These are phyloP conservation scores for Tulasnella sp. DNA, from an alignment of 768 basidiomycete species.

Conservation along the genomic window DNA sequence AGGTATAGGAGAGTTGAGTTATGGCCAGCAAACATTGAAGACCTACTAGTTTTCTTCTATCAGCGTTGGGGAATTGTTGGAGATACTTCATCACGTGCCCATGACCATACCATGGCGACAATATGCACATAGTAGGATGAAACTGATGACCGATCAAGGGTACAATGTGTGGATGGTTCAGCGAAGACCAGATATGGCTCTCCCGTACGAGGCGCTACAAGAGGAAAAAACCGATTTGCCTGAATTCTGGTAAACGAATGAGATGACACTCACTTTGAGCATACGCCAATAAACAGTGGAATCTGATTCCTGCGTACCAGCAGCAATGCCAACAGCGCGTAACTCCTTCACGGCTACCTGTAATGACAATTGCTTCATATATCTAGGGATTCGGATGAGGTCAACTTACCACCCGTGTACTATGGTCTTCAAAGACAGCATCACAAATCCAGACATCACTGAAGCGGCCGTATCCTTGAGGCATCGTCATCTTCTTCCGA, in stretches of 20 bases:
- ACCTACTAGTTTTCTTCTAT: slow-evolving; percentile 1
- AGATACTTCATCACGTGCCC: not conserved
- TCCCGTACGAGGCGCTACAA: not conserved
- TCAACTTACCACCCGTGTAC: too few relatives aligned
- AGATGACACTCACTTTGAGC: not conserved
- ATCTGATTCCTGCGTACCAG: too few relatives aligned
- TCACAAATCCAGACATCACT: too few relatives aligned
- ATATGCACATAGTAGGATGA: not conserved
- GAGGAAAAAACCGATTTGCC: not conserved
- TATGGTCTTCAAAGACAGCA: too few relatives aligned
- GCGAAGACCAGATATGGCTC: not conserved
- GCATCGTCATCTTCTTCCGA: too few relatives aligned
- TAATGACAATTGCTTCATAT: too few relatives aligned
- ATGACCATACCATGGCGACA: slow-evolving; percentile 7
- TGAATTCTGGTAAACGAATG: not conserved
- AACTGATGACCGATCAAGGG: not conserved
- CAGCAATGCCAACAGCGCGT: too few relatives aligned
- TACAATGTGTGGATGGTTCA: slow-evolving; percentile 6
- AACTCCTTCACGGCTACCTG: too few relatives aligned
- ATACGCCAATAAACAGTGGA: too few relatives aligned
- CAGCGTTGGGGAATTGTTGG: not conserved
- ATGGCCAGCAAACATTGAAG: not conserved
- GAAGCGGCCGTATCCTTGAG: too few relatives aligned
- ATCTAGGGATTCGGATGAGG: too few relatives aligned
- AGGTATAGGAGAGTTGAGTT: not conserved